phyloP scores from a whole-genome alignment of 768 basidiomycete genomes.

The Guyanaporus albipodus region DNA sequence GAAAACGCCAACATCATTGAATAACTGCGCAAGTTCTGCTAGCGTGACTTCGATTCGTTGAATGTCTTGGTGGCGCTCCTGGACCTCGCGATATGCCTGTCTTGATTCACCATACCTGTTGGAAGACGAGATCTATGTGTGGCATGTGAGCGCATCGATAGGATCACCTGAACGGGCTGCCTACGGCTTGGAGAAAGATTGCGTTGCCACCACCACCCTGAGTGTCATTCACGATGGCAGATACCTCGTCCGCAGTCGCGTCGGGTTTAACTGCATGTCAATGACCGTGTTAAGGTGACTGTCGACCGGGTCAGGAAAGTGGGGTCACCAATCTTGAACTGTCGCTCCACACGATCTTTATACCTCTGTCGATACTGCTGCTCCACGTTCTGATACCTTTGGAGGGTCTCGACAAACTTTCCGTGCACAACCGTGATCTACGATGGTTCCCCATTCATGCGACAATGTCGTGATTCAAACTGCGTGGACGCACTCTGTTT shows the following conservation, averaged over 20 bases:
- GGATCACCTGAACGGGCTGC: background rate
- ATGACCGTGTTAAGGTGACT: background rate
- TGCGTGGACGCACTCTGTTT: slow-evolving; percentile 23
- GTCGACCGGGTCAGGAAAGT: background rate
- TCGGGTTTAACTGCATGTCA: slow-evolving; percentile 71
- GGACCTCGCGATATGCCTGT: slow-evolving; percentile 82
- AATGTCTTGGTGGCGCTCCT: slow-evolving; percentile 83
- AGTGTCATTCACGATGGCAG: slow-evolving; percentile 62
- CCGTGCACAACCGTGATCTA: slow-evolving; percentile 58
- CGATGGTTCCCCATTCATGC: background rate
- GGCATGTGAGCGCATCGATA: background rate
- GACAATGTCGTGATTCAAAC: background rate
- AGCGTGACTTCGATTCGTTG: slow-evolving; percentile 81
- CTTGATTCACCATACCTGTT: slow-evolving; percentile 80
- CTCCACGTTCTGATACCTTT: slow-evolving; percentile 75
- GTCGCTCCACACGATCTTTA: slow-evolving; percentile 65
- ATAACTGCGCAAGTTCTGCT: slow-evolving; percentile 84
- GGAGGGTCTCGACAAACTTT: slow-evolving; percentile 73
- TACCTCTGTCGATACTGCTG: slow-evolving; percentile 62
- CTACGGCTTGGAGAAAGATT: slow-evolving; percentile 75
- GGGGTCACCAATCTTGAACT: slow-evolving; percentile 67
- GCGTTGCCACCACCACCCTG: slow-evolving; percentile 51
- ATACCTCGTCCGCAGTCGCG: slow-evolving; percentile 77
- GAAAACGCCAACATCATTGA: slow-evolving; percentile 60
- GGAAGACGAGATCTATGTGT: slow-evolving; percentile 61